Evolutionary conservation across 164 flowering plant genomes (phyloP), one percentile per base, ranked within the genome.

Genomic region (Cinnamomum micranthum): DNA sequence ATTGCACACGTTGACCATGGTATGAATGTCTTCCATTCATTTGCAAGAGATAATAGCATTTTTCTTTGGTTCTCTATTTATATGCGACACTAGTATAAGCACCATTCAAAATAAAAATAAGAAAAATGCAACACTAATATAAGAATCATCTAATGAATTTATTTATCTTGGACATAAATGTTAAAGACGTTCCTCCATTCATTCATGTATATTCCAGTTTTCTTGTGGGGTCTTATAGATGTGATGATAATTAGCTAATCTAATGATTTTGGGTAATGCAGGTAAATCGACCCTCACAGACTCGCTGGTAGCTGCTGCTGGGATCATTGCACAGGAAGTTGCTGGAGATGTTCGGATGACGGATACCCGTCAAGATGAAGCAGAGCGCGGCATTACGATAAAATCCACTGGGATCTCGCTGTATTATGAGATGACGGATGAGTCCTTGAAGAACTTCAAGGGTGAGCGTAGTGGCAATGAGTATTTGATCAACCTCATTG

Each of bases 251-350:
- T 52, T 13, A 20, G 47, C 55, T 72, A 23, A 72, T 9, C 28
- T 73, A 24, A 9, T 51, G 2, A 50, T 41, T 66, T 27, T 50
- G 10, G 47, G 24, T 73, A 23, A 50, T 50, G 20, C 84, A 88
- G 91, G 91, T 50, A 86, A 86, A 65, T 86, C 91, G 6, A 86
- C 91, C 0, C 91, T 86, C 25, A 88, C 91, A 6, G 91, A 88
- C 68, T 85, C 88, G 28, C 86, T 86, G 65, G 91, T 80, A 22
- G 82, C 79, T 23, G 79, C 82, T 19, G 82, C 82, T 31, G 77
- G 80, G 4, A 88, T 88, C 81, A 88, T 88, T 75, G 91, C 89
- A 2, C 91, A 88, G 75, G 91, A 86, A 73, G 87, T 83, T 76
- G 89, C 91, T 10, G 81, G 84, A 19, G 84, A 81, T 76, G 84